Evolutionary conservation across 2,329 filamentous ascomycete species (phyloP), one percentile per base, ranked within the genome.

Genomic region (Talaromyces sp.): DNA sequence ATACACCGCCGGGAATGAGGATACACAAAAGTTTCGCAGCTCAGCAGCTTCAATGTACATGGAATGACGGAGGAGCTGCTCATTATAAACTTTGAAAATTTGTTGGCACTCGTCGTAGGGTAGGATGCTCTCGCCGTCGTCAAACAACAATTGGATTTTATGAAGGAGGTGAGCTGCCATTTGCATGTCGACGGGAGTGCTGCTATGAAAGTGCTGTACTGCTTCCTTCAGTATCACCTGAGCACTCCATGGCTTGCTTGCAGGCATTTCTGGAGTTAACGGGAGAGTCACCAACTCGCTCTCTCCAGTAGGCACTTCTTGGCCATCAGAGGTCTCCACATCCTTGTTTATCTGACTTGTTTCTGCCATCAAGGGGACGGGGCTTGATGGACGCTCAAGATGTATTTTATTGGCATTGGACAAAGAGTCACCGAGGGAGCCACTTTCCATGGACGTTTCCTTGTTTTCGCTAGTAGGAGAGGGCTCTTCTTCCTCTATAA

Each of bases 21-120:
- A 80, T 58, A 85, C 84, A 56, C 81, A 78, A 42, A 84, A 73
- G 51, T 81, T 78, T 28, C 85, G 82, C n/a, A 88, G 72, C 36
- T 82, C 77, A 10, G 84, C 82, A 5, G 85, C 84, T 64, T 77
- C 75, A 17, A 77, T 62, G 53, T 75, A 73, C 75, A 78, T 76
- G n/a, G 71, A 73, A 54, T 78, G 75, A 36, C 75, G 72, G 30
- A 77, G 64, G 11, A 88, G 75, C 60, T 84, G 82, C 56, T 81
- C 79, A 70, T 88, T 83, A 69, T 87, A 87, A 3, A 80, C 75
- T 47, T 80, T 77, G 49, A 86, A 78, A 49, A 86, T 82, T 53
- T 77, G 75, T 68, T 86, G 84, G 55, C 82, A 77, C 66, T 86
- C 82, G 58, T 75, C 69, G 39, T 72, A 73, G 1, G 75, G 74